phyloP scores from a whole-genome alignment of 2,329 filamentous ascomycete genomes.

The Pyrenochaeta sp. region DNA sequence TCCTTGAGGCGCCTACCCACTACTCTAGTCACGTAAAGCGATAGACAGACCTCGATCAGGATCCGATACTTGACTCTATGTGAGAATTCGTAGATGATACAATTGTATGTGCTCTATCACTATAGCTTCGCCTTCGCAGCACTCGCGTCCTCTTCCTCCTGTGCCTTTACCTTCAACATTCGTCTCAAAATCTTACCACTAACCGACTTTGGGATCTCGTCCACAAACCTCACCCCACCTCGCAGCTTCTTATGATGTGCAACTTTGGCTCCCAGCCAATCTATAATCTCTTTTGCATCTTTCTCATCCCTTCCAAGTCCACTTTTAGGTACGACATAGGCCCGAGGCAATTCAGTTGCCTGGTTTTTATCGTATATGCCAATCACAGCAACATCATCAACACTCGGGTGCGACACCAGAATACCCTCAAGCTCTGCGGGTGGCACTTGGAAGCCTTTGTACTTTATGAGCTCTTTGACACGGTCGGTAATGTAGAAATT shows the following conservation, averaged over 20 bases:
- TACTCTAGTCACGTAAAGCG: too few species aligned
- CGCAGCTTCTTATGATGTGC: conserved; percentile 58
- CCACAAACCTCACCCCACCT: conserved; percentile 56
- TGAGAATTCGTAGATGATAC: too few species aligned
- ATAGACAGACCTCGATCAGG: too few species aligned
- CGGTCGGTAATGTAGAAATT: conserved; percentile 93
- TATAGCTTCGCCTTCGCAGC: conserved; percentile 55
- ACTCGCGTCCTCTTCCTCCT: conserved; percentile 49
- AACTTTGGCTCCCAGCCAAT: conserved; percentile 54
- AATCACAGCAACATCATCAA: conserved; percentile 57
- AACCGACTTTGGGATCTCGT: conserved; percentile 59
- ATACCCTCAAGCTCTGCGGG: conserved; percentile 59
- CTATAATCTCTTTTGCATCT: conserved; percentile 50
- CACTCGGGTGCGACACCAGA: conserved; percentile 51
- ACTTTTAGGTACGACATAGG: conserved; percentile 46
- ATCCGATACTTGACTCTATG: too few species aligned
- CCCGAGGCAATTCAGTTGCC: conserved; percentile 55
- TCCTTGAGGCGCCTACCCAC: too few species aligned
- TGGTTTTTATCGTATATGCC: conserved; percentile 56
- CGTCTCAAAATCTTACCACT: conserved; percentile 59
- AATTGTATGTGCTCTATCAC: background rate
- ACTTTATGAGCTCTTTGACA: conserved; percentile 55
- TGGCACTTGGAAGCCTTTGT: conserved; percentile 58
- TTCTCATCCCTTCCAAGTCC: conserved; percentile 41
- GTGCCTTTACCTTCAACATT: conserved; percentile 54